Conservation (phyloP, 371 early-diverging fungal species). For the Phascolomyces articulosus region DNA sequence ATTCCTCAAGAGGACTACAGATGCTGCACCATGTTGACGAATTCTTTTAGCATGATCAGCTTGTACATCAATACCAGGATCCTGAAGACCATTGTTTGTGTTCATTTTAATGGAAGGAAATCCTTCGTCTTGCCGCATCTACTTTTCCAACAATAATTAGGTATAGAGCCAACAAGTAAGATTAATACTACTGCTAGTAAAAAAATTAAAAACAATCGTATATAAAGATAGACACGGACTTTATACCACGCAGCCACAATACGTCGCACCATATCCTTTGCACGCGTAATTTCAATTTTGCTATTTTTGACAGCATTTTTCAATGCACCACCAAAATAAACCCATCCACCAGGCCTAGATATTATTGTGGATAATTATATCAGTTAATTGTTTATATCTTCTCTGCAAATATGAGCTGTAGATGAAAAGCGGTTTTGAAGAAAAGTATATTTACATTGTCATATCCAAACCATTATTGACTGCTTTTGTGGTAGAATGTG, state of each 20-base stretch:
- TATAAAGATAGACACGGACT: constrained; percentile 3
- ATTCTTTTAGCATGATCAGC: constrained; percentile 14
- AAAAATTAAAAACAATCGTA: too few species aligned
- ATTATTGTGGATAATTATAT: not conserved
- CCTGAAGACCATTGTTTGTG: not conserved
- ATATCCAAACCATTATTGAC: constrained; percentile 47
- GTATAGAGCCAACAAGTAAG: too few species aligned
- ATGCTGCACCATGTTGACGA: constrained; percentile 41
- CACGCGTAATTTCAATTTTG: constrained; percentile 24
- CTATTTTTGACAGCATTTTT: constrained; percentile 25
- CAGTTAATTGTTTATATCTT: too few species aligned
- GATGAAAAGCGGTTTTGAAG: too few species aligned
- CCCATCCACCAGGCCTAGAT: constrained; percentile 26
- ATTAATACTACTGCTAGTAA: too few species aligned
- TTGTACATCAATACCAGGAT: not conserved
- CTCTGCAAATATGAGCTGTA: too few species aligned
- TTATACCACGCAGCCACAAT: constrained; percentile 60
- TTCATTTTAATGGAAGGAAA: not conserved
- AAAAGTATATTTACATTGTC: constrained; percentile 32
- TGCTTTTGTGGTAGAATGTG: constrained; percentile 18
- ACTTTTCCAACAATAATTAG: not conserved
- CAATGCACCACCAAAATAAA: constrained; percentile 36
- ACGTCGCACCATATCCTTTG: constrained; percentile 57
- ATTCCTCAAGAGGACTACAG: constrained; percentile 8
- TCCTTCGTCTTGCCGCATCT: constrained; percentile 11